Conservation (phyloP, 2,329 filamentous ascomycete species). For the Claviceps digitariae region DNA sequence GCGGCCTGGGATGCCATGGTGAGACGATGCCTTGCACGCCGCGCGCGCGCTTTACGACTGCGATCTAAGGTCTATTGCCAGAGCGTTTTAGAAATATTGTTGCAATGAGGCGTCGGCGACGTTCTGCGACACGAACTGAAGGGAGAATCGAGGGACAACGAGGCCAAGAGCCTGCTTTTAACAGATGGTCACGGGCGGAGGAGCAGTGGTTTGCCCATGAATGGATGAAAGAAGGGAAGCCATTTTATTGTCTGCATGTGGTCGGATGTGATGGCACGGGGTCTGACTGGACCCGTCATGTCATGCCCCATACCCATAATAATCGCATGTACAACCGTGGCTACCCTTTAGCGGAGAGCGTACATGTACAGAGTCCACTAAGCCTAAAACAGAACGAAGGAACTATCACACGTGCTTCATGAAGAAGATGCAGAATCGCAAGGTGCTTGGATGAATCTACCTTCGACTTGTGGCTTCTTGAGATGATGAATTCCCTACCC, state of each 20-base stretch:
- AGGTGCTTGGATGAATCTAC: too few species aligned
- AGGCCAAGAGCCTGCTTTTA: neutral
- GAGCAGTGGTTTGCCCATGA: too few species aligned
- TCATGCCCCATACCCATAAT: neutral
- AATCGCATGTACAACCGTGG: too few species aligned
- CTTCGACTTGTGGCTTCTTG: too few species aligned
- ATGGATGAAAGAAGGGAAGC: neutral
- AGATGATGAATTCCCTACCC: too few species aligned
- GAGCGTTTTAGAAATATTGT: neutral
- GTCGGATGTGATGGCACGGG: neutral
- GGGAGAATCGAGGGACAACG: neutral
- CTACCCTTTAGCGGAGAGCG: neutral
- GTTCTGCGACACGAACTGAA: neutral
- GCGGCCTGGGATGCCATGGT: slow-evolving; percentile 57
- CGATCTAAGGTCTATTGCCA: neutral
- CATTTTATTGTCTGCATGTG: neutral
- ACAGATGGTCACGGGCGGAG: neutral
- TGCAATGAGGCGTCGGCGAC: neutral
- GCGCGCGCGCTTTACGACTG: neutral
- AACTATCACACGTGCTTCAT: neutral
- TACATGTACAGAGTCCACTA: neutral
- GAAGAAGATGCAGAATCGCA: too few species aligned
- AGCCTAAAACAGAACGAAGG: neutral
- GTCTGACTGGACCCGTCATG: neutral
- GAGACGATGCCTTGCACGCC: neutral